A percentile compares a stretch with the other conserved stretches of the same genome.
phyloP scores from a whole-genome alignment of 179 eudicot genomes.

The Patellifolia procumbens region DNA sequence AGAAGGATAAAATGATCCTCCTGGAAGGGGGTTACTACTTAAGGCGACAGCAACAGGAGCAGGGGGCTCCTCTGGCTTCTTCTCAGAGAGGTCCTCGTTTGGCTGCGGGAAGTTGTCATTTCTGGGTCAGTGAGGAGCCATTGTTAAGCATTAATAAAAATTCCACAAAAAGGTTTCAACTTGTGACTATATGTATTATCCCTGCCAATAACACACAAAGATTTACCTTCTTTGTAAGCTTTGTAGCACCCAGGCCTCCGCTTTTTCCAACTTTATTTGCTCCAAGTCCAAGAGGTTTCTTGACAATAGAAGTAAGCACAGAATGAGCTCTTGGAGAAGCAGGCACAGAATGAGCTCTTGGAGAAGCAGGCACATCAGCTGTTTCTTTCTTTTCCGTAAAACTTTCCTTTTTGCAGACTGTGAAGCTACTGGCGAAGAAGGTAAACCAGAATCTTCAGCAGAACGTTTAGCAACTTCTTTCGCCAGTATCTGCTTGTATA shows the following conservation, averaged over 20 bases:
- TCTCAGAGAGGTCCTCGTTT: constrained; percentile 84
- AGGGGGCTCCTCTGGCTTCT: constrained; percentile 88
- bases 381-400: too few species aligned
- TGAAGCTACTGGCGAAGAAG: constrained; percentile 73
- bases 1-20: constrained; percentile 62
- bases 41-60: constrained; percentile 58
- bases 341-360: too few species aligned
- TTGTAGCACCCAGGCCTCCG: constrained; percentile 92
- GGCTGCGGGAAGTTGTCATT: constrained; percentile 49
- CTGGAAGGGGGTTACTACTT: constrained; percentile 40
- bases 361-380: constrained; percentile 48
- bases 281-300: constrained; percentile 82
- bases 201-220: not conserved
- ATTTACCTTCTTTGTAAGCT: constrained; percentile 75
- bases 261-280: constrained; percentile 76
- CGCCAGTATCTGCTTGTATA: constrained; percentile 76
- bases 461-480: constrained; percentile 92
- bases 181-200: not conserved
- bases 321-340: too few species aligned
- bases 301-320: constrained; percentile 44
- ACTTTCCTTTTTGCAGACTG: constrained; percentile 52
- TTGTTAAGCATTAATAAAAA: not conserved
- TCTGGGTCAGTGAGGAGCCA: constrained; percentile 13
- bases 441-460: constrained; percentile 57
- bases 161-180: not conserved